Conservation (phyloP, 1,139 yeast species). For the Nematodospora anomalae region DNA sequence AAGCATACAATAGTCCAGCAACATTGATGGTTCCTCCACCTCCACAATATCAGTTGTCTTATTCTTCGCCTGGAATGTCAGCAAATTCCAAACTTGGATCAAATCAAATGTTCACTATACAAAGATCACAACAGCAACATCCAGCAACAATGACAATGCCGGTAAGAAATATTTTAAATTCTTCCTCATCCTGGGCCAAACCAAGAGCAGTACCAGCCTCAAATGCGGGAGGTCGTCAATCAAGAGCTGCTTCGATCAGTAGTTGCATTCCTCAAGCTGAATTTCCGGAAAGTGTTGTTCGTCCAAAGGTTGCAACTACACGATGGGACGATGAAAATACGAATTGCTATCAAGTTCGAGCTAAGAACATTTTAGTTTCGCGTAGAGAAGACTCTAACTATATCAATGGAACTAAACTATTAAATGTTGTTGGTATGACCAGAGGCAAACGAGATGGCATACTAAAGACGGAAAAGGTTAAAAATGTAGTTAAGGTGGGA, state of each 20-base stretch:
- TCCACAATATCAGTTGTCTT: conserved; percentile 13
- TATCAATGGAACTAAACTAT: conserved; percentile 59
- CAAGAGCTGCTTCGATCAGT: conserved; percentile 19
- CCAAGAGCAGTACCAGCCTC: conserved; percentile 6
- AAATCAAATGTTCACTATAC: conserved; percentile 10
- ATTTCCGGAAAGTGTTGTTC: conserved; percentile 19
- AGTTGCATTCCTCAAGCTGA: conserved; percentile 16
- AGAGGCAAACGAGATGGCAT: conserved; percentile 96
- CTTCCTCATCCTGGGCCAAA: conserved; percentile 8
- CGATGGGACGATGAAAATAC: conserved; percentile 52
- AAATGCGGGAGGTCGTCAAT: conserved; percentile 12
- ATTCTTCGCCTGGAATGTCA: conserved; percentile 9
- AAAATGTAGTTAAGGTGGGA: conserved; percentile 51
- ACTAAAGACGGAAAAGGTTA: conserved; percentile 47
- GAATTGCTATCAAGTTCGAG: conserved; percentile 50
- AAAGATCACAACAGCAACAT: conserved; percentile 9
- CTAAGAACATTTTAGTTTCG: conserved; percentile 45
- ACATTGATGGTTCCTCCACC: conserved; percentile 11
- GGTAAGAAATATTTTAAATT: conserved; percentile 2
- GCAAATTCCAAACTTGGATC: neutral
- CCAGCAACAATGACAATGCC: conserved; percentile 5
- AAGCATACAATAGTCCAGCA: conserved; percentile 7
- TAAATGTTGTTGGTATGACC: conserved; percentile 93
- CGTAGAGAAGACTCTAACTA: conserved; percentile 53
- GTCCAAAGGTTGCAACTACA: conserved; percentile 46